A percentile compares a stretch with the other conserved stretches of the same genome.
phyloP scores from a whole-genome alignment of 805 yeast genomes.

The Sporopachydermia lactativora region DNA sequence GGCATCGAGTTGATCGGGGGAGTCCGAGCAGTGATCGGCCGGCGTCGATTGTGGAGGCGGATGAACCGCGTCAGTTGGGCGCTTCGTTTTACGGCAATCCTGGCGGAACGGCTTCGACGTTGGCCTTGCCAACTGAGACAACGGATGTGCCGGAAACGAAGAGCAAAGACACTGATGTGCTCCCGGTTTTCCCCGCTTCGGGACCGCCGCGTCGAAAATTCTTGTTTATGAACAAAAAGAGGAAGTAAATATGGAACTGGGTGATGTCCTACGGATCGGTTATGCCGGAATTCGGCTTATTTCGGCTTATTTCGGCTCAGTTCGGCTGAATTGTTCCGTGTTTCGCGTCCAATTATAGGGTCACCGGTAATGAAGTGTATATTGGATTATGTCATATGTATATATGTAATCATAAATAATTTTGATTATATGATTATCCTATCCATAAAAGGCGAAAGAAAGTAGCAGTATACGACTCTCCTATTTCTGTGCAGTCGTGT shows the following conservation, averaged over 20 bases:
- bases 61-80: not conserved
- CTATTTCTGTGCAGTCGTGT: no score
- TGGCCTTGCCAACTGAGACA: not conserved
- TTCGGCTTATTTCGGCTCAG: no score
- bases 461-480: no score
- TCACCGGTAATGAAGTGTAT: not conserved
- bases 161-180: not conserved
- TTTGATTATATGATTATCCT: no score
- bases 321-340: no score
- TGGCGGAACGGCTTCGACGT: not conserved
- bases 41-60: not conserved
- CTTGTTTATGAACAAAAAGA: constrained; percentile 1
- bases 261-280: no score
- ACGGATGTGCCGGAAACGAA: not conserved
- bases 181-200: not conserved
- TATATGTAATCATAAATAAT: not conserved
- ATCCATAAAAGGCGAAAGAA: no score
- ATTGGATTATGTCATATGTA: not conserved
- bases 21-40: not conserved
- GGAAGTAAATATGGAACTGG: not conserved
- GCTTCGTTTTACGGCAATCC: not conserved
- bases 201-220: not conserved
- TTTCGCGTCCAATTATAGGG: no score
- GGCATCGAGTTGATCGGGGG: not conserved
- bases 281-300: no score